phyloP scores from a whole-genome alignment of 2,329 filamentous ascomycete genomes.

The Penicillium expansum region DNA sequence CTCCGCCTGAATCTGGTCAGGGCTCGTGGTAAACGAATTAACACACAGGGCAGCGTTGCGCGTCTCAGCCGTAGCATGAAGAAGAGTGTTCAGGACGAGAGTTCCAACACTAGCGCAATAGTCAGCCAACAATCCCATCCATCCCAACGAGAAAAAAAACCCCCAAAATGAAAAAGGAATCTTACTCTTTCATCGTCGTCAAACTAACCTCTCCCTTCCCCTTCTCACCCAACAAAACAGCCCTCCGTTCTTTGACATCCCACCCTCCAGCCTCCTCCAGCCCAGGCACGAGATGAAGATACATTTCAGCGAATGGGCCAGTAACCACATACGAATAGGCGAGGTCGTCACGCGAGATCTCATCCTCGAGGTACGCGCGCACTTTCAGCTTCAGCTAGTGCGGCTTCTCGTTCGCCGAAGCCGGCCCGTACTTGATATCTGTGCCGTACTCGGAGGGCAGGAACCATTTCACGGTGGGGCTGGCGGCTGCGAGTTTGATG shows the following conservation, averaged over 20 bases:
- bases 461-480: constrained; percentile 58
- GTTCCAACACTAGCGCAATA: constrained; percentile 57
- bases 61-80: constrained; percentile 50
- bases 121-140: constrained; percentile 1
- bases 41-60: constrained; percentile 61
- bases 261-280: constrained; percentile 55
- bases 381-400: constrained; percentile 70
- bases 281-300: constrained; percentile 46
- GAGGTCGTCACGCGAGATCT: constrained; percentile 50
- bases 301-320: constrained; percentile 66
- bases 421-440: constrained; percentile 60
- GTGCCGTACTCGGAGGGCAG: constrained; percentile 68
- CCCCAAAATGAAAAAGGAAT: constrained; percentile 15
- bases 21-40: constrained; percentile 68
- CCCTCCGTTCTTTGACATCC: constrained; percentile 56
- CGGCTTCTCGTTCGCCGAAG: constrained; percentile 60
- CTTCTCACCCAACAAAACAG: constrained; percentile 57
- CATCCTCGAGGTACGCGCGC: constrained; percentile 56
- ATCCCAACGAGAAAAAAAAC: neutral
- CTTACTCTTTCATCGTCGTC: constrained; percentile 69
- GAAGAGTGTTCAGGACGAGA: constrained; percentile 61
- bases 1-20: constrained; percentile 61
- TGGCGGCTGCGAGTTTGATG: constrained; percentile 58
- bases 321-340: constrained; percentile 68
- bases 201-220: constrained; percentile 63